Conservation (phyloP, 129 eudicot species). For the Chrysanthemum lavandulifolium region DNA sequence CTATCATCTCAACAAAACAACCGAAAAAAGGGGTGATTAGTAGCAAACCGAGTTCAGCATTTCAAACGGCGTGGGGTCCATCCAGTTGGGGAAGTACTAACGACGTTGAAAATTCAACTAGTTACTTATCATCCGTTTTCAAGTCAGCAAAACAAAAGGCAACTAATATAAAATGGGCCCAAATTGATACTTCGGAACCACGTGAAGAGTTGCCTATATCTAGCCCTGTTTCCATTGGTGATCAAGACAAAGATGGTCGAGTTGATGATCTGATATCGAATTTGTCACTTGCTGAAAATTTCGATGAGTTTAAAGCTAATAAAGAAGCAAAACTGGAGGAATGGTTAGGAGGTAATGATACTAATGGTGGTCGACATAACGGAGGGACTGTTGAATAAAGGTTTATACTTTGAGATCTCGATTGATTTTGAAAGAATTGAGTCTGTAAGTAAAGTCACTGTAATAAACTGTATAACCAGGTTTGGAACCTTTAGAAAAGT, state of each 20-base stretch:
- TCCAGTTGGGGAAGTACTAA: constrained; percentile 54
- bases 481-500: not conserved
- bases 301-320: constrained; percentile 64
- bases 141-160: constrained; percentile 59
- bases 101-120: constrained; percentile 33
- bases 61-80: constrained; percentile 44
- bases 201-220: constrained; percentile 40
- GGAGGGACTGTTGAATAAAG: constrained; percentile 19
- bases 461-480: constrained; percentile 16
- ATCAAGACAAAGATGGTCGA: constrained; percentile 31
- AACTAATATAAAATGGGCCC: constrained; percentile 48
- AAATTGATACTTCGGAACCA: constrained; percentile 30
- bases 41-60: constrained; percentile 33
- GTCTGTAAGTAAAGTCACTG: constrained; percentile 23
- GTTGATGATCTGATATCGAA: constrained; percentile 35
- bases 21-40: constrained; percentile 60
- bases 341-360: constrained; percentile 55
- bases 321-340: constrained; percentile 78
- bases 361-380: constrained; percentile 8
- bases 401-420: constrained; percentile 6
- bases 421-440: not conserved
- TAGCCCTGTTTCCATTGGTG: constrained; percentile 30
- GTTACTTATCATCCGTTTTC: constrained; percentile 56
- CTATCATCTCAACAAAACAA: constrained; percentile 62
- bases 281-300: constrained; percentile 38